Percentiles rank a stretch among this genome's conserved stretches.
Evolutionary conservation across 2,329 filamentous ascomycete species (phyloP).

Genomic region (Diaporthe longicolla): DNA sequence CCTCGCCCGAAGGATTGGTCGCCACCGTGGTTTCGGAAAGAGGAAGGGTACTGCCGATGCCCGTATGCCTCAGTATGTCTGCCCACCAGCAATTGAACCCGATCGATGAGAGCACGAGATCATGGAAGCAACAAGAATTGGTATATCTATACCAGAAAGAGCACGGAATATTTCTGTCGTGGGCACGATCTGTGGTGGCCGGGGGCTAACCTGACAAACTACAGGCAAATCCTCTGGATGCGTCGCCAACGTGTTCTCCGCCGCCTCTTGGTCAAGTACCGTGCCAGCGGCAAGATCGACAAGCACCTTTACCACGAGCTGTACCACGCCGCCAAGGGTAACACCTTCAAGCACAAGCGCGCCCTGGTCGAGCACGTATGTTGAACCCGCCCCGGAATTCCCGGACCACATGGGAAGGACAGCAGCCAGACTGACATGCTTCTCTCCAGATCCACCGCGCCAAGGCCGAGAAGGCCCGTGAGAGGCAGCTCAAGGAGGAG

Average conservation of each 20-base stretch:
- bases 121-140: slow-evolving; percentile 5
- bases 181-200: background rate
- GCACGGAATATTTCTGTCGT: background rate
- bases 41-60: slow-evolving; percentile 99
- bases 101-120: slow-evolving; percentile 13
- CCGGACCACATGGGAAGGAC: slow-evolving; percentile 1
- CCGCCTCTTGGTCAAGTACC: slow-evolving; percentile 99
- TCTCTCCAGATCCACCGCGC: slow-evolving; percentile 92
- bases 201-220: slow-evolving; percentile 49
- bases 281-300: slow-evolving; percentile 99
- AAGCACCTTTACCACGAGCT: slow-evolving; percentile 99
- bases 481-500: slow-evolving; percentile 97
- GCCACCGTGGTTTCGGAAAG: slow-evolving; percentile 99
- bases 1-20: slow-evolving; percentile 92
- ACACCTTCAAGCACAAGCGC: slow-evolving; percentile 99
- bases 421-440: slow-evolving; percentile 31
- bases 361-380: slow-evolving; percentile 99
- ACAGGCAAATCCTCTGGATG: slow-evolving; percentile 98
- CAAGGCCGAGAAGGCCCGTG: slow-evolving; percentile 99
- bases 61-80: slow-evolving; percentile 94
- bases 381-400: slow-evolving; percentile 51
- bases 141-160: slow-evolving; percentile 23
- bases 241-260: slow-evolving; percentile 99
- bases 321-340: slow-evolving; percentile 99
- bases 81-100: background rate